These are phyloP conservation scores for Lachancea thermotolerans DNA, from an alignment of 805 yeast genomes.

Conservation along the genomic window DNA sequence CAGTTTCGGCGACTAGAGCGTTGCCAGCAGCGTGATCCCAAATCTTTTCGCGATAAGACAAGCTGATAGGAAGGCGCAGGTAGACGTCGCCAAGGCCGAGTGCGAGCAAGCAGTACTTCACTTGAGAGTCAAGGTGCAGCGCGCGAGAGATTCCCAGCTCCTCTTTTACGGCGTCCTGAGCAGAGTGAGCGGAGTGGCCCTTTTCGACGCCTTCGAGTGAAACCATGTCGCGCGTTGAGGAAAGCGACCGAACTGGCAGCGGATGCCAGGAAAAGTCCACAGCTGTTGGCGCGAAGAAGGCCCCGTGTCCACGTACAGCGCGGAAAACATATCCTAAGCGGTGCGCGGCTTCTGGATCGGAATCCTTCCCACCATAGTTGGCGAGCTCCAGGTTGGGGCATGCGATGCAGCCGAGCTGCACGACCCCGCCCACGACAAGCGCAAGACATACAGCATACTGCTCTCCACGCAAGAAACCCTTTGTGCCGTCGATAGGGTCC, in stretches of 20 bases:
- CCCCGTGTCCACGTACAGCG: slow-evolving; percentile 30
- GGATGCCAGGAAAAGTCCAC: slow-evolving; percentile 35
- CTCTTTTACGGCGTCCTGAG: slow-evolving; percentile 69
- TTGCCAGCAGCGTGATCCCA: slow-evolving; percentile 99
- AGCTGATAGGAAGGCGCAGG: slow-evolving; percentile 74
- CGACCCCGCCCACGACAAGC: slow-evolving; percentile 75
- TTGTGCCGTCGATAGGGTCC: slow-evolving; percentile 98
- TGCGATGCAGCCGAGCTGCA: slow-evolving; percentile 87
- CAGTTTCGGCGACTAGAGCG: slow-evolving; percentile 78
- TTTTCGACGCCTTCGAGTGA: slow-evolving; percentile 83
- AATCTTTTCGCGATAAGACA: slow-evolving; percentile 80
- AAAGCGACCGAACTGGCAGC: slow-evolving; percentile 44
- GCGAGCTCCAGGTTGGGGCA: slow-evolving; percentile 74
- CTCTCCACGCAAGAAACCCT: slow-evolving; percentile 91
- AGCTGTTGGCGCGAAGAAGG: slow-evolving; percentile 33
- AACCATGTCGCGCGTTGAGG: slow-evolving; percentile 23
- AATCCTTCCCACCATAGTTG: slow-evolving; percentile 32
- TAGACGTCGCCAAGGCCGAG: slow-evolving; percentile 91
- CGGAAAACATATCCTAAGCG: slow-evolving; percentile 30
- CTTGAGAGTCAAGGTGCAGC: slow-evolving; percentile 89
- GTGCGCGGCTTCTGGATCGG: slow-evolving; percentile 27
- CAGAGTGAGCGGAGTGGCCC: slow-evolving; percentile 87
- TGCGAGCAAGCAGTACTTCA: slow-evolving; percentile 86
- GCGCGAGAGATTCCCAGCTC: slow-evolving; percentile 56
- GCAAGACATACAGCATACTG: slow-evolving; percentile 97